Evolutionary conservation across 345 rosid species (phyloP), one percentile per base, ranked within the genome.

Genomic region (Mallotus nudiflorus): DNA sequence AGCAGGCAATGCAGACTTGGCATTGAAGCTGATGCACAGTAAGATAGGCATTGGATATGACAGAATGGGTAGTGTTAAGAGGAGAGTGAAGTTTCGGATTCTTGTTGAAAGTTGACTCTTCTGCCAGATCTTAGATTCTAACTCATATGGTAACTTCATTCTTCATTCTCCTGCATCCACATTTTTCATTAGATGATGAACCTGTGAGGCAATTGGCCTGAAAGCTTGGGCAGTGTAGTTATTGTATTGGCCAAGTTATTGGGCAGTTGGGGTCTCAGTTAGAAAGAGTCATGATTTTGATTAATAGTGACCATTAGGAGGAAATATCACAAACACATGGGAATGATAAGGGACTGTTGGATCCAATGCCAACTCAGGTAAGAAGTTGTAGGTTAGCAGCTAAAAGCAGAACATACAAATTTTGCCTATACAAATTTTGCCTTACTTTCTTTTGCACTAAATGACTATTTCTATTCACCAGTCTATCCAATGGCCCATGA

Each of bases 31-130:
- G 82, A 89, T 89, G 98, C 96, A 88, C 67, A 88, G 93, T 69
- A 91, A 88, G 85, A 87, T 94, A 7, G 93, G 96, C 31, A 84
- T 91, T 65, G 96, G 97, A 31, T 89, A 91, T 77, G 86, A 91
- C 74, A 82, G 93, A 75, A 81, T 75, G 77, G 89, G 93, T n/a
- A 84, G 93, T 73, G 70, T 91, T 62, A 87, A 86, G 77, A 87
- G 58, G 72, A 80, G 91, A 71, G 96, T 89, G 42, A 91, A 91
- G 83, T 94, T 91, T 61, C 78, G 66, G 58, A 74, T 56, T 64
- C 91, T 91, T n/a, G 60, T 88, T 72, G 91, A 85, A 44, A 74
- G 58, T 66, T 85, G 76, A 85, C 51, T 49, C 19, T 28, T 13
- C n/a, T 24, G 28, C 25, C 37, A 27, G 33, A 35, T 48, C 9